Conservation (phyloP, 768 basidiomycete species). For the Cystoderma amianthinum region DNA sequence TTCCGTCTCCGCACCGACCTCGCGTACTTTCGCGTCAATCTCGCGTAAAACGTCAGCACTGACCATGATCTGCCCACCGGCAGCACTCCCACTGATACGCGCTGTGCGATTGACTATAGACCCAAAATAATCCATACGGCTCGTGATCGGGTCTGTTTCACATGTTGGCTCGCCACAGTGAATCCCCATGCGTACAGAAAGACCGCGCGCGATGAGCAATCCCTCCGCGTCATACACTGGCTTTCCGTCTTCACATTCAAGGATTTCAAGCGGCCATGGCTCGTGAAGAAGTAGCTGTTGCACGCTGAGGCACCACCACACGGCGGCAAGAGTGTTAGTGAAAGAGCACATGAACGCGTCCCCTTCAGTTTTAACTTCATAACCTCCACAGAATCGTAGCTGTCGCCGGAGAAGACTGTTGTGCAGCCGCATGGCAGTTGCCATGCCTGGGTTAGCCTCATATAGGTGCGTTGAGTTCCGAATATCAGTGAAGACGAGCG, state of each 20-base stretch:
- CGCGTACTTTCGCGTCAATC: constrained; percentile 56
- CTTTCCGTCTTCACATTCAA: constrained; percentile 89
- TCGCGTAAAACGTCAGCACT: constrained; percentile 84
- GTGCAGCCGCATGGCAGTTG: constrained; percentile 86
- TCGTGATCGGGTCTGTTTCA: constrained; percentile 85
- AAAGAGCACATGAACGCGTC: constrained; percentile 99
- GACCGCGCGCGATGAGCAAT: constrained; percentile 70
- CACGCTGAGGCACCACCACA: constrained; percentile 87
- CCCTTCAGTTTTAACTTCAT: constrained; percentile 99
- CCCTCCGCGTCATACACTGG: constrained; percentile 63
- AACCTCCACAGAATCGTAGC: constrained; percentile 87
- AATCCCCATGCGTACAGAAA: constrained; percentile 96
- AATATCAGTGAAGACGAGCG: constrained; percentile 97
- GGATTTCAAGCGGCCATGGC: constrained; percentile 88
- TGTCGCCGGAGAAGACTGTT: constrained; percentile 81
- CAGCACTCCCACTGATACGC: constrained; percentile 74
- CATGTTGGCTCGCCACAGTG: constrained; percentile 89
- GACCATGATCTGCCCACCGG: constrained; percentile 92
- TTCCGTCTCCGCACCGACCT: constrained; percentile 50
- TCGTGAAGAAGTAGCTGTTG: constrained; percentile 78
- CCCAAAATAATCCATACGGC: constrained; percentile 97
- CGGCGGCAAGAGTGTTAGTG: constrained; percentile 76
- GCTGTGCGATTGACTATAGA: constrained; percentile 94
- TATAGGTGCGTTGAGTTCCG: constrained; percentile 94
- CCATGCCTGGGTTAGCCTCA: constrained; percentile 96